Conservation (phyloP, 2,329 filamentous ascomycete species). For the Coleophoma crateriformis region DNA sequence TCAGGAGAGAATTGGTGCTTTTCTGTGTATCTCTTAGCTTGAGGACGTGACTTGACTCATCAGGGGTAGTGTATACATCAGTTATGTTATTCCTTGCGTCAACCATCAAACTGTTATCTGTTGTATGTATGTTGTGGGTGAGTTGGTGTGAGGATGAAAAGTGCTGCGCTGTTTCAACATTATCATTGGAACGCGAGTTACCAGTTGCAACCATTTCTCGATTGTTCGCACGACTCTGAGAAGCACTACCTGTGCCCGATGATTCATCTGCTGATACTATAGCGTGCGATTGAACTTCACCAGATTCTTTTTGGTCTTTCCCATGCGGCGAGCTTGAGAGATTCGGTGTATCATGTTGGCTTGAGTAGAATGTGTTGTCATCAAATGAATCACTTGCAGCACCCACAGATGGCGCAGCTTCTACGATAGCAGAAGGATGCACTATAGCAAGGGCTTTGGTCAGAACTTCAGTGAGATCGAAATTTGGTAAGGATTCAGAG, state of each 20-base stretch:
- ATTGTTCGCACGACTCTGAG: conserved; percentile 14
- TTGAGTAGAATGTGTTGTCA: conserved; percentile 94
- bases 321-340: conserved; percentile 34
- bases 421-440: conserved; percentile 53
- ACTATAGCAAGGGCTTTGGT: conserved; percentile 66
- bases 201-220: conserved; percentile 19
- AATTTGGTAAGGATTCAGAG: conserved; percentile 51
- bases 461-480: conserved; percentile 70
- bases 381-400: conserved; percentile 77
- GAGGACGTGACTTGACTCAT: conserved; percentile 1
- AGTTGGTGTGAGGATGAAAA: conserved; percentile 12
- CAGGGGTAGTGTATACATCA: neutral
- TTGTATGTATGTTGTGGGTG: neutral
- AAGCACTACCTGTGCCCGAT: conserved; percentile 11
- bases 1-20: conserved; percentile 30
- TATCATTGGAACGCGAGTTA: conserved; percentile 23
- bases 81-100: no score
- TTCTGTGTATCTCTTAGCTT: conserved; percentile 29
- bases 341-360: conserved; percentile 75
- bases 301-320: conserved; percentile 14
- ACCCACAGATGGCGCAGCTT: conserved; percentile 48
- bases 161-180: conserved; percentile 15
- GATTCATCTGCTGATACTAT: conserved; percentile 14
- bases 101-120: neutral
- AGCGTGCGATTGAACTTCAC: conserved; percentile 16